Evolutionary conservation across 2,329 filamentous ascomycete genomes (phyloP).

Genomic region (Aspergillus viridinutans): DNA sequence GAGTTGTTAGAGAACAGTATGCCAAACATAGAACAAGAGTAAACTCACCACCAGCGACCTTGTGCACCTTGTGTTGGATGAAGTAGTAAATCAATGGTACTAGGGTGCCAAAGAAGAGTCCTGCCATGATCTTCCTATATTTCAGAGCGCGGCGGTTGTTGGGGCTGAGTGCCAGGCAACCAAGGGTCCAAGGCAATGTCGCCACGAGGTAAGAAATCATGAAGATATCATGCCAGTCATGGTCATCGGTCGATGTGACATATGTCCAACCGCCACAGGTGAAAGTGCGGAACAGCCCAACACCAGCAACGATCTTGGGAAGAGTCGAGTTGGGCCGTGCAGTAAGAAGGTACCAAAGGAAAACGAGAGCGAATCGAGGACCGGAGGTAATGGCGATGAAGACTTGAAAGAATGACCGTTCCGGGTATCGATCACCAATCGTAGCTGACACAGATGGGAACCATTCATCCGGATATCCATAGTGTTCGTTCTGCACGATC

Average conservation of each 20-base stretch:
- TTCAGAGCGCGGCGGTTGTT: slow-evolving; percentile 76
- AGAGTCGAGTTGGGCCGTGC: slow-evolving; percentile 68
- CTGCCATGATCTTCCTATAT: slow-evolving; percentile 80
- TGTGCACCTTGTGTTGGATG: slow-evolving; percentile 97
- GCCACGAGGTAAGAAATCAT: slow-evolving; percentile 98
- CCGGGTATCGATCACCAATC: slow-evolving; percentile 94
- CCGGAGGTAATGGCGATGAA: slow-evolving; percentile 97
- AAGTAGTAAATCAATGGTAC: slow-evolving; percentile 93
- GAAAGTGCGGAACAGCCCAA: slow-evolving; percentile 81
- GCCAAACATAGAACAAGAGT: background rate
- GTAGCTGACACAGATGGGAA: slow-evolving; percentile 94
- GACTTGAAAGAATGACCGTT: slow-evolving; percentile 93
- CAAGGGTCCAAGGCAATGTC: slow-evolving; percentile 90
- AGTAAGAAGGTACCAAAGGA: slow-evolving; percentile 87
- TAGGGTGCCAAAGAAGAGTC: slow-evolving; percentile 83
- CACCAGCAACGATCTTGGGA: slow-evolving; percentile 73
- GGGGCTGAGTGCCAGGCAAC: slow-evolving; percentile 83
- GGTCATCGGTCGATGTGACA: slow-evolving; percentile 95
- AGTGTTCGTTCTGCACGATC: slow-evolving; percentile 96
- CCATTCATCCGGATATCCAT: slow-evolving; percentile 92
- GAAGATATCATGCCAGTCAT: slow-evolving; percentile 98
- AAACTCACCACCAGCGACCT: slow-evolving; percentile 77
- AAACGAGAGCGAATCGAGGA: slow-evolving; percentile 85
- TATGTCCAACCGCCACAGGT: slow-evolving; percentile 99
- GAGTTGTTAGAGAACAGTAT: slow-evolving; percentile 1